A percentile compares a stretch with the other conserved stretches of the same genome.
These are phyloP conservation scores for Exophiala bonariae DNA, from an alignment of 2,329 filamentous ascomycete species.

Conservation along the genomic window DNA sequence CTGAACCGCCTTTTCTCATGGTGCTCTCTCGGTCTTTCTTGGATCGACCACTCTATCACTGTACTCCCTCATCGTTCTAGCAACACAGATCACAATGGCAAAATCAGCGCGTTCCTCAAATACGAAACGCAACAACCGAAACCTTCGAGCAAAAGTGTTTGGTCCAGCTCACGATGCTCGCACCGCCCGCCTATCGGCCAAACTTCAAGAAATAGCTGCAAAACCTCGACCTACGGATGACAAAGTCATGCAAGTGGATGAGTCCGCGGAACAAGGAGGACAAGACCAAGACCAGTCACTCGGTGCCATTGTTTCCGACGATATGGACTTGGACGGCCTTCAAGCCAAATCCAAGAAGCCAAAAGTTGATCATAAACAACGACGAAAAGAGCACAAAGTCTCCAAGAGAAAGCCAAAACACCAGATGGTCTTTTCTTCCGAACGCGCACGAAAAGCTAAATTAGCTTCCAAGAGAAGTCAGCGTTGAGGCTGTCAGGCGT, in stretches of 20 bases:
- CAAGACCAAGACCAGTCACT: slow-evolving; percentile 35
- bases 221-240: slow-evolving; percentile 64
- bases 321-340: slow-evolving; percentile 19
- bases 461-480: slow-evolving; percentile 14
- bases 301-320: slow-evolving; percentile 35
- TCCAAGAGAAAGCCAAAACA: slow-evolving; percentile 25
- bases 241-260: slow-evolving; percentile 44
- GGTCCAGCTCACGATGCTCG: slow-evolving; percentile 78
- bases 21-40: too few relatives aligned
- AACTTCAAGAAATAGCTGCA: slow-evolving; percentile 76
- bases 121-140: slow-evolving; percentile 79
- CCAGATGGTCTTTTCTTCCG: slow-evolving; percentile 24
- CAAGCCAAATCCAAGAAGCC: slow-evolving; percentile 16
- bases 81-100: slow-evolving; percentile 66
- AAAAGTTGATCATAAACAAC: slow-evolving; percentile 4
- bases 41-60: background rate
- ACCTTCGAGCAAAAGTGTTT: slow-evolving; percentile 78
- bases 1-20: too few relatives aligned
- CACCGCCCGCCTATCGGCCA: slow-evolving; percentile 79
- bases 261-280: slow-evolving; percentile 38
- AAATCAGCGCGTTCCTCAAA: slow-evolving; percentile 79
- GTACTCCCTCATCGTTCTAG: background rate
- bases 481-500: slow-evolving; percentile 10
- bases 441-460: slow-evolving; percentile 20
- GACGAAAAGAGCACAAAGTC: slow-evolving; percentile 20